Percentiles rank a stretch among this genome's conserved stretches.
phyloP scores from a whole-genome alignment of 225 moss, liverwort and hornwort genomes.

The Marchantia polymorpha region DNA sequence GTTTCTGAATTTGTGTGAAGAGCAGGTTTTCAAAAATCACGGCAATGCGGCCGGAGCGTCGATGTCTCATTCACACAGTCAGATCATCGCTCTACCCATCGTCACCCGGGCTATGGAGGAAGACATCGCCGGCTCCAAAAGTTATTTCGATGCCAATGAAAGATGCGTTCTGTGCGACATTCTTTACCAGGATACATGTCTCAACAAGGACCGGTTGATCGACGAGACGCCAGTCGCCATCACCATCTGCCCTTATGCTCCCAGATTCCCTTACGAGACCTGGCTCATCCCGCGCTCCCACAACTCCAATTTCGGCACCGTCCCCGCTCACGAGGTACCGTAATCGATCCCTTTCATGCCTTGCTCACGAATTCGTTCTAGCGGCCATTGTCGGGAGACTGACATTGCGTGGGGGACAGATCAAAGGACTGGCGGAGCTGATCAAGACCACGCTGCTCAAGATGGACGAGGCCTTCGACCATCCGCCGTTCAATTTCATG shows the following conservation, averaged over 20 bases:
- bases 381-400: no score
- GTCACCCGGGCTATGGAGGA: slow-evolving; percentile 51
- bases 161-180: slow-evolving; percentile 65
- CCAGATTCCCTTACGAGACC: slow-evolving; percentile 73
- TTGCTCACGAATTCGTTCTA: no score
- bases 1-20: slow-evolving; percentile 4
- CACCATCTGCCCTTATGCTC: slow-evolving; percentile 63
- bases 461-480: slow-evolving; percentile 54
- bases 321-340: slow-evolving; percentile 50
- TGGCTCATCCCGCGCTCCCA: slow-evolving; percentile 76
- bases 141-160: slow-evolving; percentile 33
- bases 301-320: slow-evolving; percentile 61
- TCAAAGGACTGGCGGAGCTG: slow-evolving; percentile 59
- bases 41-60: slow-evolving; percentile 89
- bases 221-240: slow-evolving; percentile 58
- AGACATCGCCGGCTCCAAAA: slow-evolving; percentile 51
- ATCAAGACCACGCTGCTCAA: slow-evolving; percentile 63
- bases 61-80: slow-evolving; percentile 87
- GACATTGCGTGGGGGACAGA: slow-evolving; percentile 16
- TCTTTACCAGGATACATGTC: slow-evolving; percentile 32
- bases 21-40: slow-evolving; percentile 82
- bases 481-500: slow-evolving; percentile 81
- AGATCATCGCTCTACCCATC: slow-evolving; percentile 70
- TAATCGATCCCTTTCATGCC: not conserved
- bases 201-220: slow-evolving; percentile 47